Percentiles rank a stretch among this genome's conserved stretches.
Conservation (phyloP, 805 yeast genomes). For the Sungouiozyma intestinalis region DNA sequence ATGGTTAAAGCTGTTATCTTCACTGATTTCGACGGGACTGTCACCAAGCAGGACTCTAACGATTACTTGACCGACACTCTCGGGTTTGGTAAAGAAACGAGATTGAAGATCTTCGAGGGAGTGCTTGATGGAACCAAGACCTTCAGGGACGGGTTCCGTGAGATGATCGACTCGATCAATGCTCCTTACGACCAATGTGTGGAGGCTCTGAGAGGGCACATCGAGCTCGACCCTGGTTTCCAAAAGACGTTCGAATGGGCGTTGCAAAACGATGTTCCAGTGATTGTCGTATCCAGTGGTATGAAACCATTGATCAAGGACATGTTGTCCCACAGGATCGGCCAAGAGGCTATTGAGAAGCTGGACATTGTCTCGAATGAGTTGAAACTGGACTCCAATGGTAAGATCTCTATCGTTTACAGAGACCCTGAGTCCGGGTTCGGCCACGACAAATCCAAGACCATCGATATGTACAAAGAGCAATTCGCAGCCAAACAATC, state of each 20-base stretch:
- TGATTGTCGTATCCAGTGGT: conserved; percentile 83
- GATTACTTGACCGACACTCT: conserved; percentile 80
- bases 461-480: conserved; percentile 43
- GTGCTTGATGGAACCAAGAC: conserved; percentile 58
- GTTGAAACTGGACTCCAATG: conserved; percentile 45
- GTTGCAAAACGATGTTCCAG: conserved; percentile 57
- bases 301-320: conserved; percentile 88
- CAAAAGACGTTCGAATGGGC: conserved; percentile 75
- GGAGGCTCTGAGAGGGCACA: conserved; percentile 50
- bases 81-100: conserved; percentile 69
- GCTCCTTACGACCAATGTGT: conserved; percentile 78
- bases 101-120: conserved; percentile 58
- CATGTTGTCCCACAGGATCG: conserved; percentile 62
- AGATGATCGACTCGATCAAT: conserved; percentile 72
- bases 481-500: conserved; percentile 22
- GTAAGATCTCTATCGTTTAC: conserved; percentile 75
- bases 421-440: conserved; percentile 67
- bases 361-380: conserved; percentile 79
- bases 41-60: conserved; percentile 89
- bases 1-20: conserved; percentile 67
- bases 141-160: conserved; percentile 74
- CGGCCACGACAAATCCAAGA: conserved; percentile 90
- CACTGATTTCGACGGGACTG: conserved; percentile 98
- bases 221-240: conserved; percentile 86
- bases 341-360: conserved; percentile 58